Base-by-base conservation (phyloP, 352 stramenopile species). In the Globisporangium nunn region DNA sequence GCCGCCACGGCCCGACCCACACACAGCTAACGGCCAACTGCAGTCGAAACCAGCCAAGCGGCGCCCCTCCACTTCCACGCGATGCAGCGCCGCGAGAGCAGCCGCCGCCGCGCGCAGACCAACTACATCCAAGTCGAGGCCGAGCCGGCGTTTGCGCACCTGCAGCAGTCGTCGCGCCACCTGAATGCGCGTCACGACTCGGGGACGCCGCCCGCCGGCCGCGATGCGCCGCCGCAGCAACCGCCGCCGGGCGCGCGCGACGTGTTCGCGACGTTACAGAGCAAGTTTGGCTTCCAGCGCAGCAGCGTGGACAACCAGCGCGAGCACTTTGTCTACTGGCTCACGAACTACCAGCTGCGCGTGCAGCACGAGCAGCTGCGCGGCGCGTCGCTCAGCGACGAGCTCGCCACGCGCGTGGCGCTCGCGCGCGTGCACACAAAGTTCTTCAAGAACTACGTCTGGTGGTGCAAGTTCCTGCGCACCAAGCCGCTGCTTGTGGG, bases 401-500 rank as follows among this genome's bases (percentile, higher is more conserved):
- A 71, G 45, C 76, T 74, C 39, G 66, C 81, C 5, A 80, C 74
- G 15, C 70, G 73, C 56, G 63, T 72, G 40, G 81, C 81, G 44
- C 71, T 92, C 31, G 61, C 57, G 11, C 69, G 75, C 18, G 72
- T 93, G 50, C 83, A 93, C 62, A 52, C 60, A 15, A 91, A 90
- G 61, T 87, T 98, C 23, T 93, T 96, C 62, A 82, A 81, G 41
- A 97, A 97, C 70, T 97, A 97, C 68, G 60, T 71, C 41, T 85
- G 89, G 59, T 99, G 97, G 97, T 98, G 96, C 70, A 80, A 88
- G 51, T 96, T 96, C 48, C 78, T 99, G 49, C 80, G 85, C 29
- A 87, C 95, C 0, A 69, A 75, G 5, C 92, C 90, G n/a, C 48
- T 56, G 8, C 15, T 64, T 3, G 58, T 53, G 0, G 58, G 58